Conservation (phyloP, 2,329 filamentous ascomycete species). For the Cordyceps tenuipes region DNA sequence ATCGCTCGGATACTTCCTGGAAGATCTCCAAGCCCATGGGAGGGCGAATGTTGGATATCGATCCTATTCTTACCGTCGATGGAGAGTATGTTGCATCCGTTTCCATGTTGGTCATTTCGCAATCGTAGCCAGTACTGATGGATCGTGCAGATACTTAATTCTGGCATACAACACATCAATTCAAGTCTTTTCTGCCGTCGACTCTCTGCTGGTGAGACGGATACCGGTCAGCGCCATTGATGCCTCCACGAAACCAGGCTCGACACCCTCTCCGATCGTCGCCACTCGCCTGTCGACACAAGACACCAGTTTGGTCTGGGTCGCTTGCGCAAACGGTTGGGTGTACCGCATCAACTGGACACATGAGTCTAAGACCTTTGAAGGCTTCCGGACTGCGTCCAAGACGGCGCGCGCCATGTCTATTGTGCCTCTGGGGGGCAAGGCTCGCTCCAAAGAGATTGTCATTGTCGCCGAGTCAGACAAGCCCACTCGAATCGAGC, state of each 20-base stretch:
- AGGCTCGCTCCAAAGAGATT: constrained; percentile 34
- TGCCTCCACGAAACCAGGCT: constrained; percentile 17
- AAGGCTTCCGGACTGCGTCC: constrained; percentile 34
- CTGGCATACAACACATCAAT: constrained; percentile 66
- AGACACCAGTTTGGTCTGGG: constrained; percentile 45
- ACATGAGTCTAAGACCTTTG: constrained; percentile 33
- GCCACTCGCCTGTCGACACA: constrained; percentile 32
- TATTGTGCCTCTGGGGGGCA: constrained; percentile 27
- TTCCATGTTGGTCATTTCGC: neutral
- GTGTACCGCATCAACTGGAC: constrained; percentile 54
- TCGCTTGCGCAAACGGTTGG: constrained; percentile 49
- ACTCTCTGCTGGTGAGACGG: constrained; percentile 70
- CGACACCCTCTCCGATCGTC: constrained; percentile 28
- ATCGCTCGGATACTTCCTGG: constrained; percentile 38
- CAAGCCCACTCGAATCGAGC: constrained; percentile 25
- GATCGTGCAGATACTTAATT: constrained; percentile 57
- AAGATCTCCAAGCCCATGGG: constrained; percentile 56
- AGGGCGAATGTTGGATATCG: constrained; percentile 56
- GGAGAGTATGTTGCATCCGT: constrained; percentile 42
- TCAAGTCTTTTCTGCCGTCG: constrained; percentile 71
- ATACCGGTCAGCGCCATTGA: constrained; percentile 44
- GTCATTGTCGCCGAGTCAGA: constrained; percentile 39
- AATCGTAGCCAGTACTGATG: constrained; percentile 16
- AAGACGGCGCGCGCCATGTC: constrained; percentile 38
- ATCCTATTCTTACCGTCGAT: constrained; percentile 53